A percentile compares a stretch with the other conserved stretches of the same genome.
Conservation (phyloP, 2,329 filamentous ascomycete genomes). For the Penicillium sp. region DNA sequence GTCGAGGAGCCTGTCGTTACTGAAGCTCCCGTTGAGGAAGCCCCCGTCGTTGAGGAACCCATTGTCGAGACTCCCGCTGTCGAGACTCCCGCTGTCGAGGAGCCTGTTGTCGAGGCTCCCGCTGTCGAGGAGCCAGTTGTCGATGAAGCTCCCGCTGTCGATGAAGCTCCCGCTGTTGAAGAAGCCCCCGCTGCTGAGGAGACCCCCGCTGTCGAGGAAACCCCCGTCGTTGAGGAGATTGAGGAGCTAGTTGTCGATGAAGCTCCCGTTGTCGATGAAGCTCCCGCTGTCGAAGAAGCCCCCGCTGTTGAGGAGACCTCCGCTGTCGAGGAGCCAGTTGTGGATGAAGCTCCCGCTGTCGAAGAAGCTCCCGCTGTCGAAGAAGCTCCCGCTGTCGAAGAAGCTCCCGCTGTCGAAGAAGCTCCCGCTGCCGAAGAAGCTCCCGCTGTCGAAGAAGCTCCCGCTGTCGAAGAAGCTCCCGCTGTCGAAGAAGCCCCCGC, state of each 20-base stretch:
- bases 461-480: slow-evolving; percentile 6
- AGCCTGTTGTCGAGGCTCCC: slow-evolving; percentile 2
- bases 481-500: background rate
- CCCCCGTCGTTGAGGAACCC: slow-evolving; percentile 1
- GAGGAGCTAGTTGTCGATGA: background rate
- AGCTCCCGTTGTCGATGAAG: slow-evolving; percentile 4
- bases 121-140: slow-evolving; percentile 2
- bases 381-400: background rate
- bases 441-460: slow-evolving; percentile 1
- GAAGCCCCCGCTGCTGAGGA: background rate
- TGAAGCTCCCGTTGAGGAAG: slow-evolving; percentile 7
- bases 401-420: slow-evolving; percentile 13
- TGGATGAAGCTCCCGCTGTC: slow-evolving; percentile 5
- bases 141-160: background rate
- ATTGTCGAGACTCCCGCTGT: slow-evolving; percentile 8
- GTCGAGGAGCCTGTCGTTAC: slow-evolving; percentile 1
- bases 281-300: background rate
- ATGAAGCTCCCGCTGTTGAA: background rate
- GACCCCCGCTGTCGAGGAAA: background rate
- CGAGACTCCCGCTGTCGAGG: slow-evolving; percentile 1
- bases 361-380: slow-evolving; percentile 6
- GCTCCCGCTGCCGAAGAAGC: slow-evolving; percentile 5
- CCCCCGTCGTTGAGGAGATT: background rate
- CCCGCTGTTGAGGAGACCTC: background rate
- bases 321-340: background rate